Evolutionary conservation across 768 basidiomycete genomes (phyloP).

Genomic region (Calocybe cyanea): DNA sequence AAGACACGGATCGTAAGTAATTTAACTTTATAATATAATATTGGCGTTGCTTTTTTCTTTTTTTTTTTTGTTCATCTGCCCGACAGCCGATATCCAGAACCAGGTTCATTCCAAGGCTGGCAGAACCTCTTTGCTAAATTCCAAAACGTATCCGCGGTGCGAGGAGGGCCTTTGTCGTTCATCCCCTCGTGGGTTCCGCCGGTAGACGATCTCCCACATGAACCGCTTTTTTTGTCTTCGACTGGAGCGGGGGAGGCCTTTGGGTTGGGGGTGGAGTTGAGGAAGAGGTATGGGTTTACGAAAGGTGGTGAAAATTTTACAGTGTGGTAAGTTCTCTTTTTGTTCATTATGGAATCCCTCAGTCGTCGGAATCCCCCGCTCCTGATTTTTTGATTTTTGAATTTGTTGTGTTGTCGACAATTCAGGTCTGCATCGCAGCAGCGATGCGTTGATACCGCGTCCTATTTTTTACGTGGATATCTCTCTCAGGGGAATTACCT

Average conservation of each 20-base stretch:
- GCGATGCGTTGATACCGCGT: conserved; percentile 37
- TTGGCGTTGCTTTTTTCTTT: neutral
- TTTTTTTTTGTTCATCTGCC: neutral
- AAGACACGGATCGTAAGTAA: conserved; percentile 38
- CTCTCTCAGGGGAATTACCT: conserved; percentile 39
- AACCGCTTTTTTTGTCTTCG: conserved; percentile 35
- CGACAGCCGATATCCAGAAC: conserved; percentile 36
- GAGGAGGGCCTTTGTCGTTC: conserved; percentile 35
- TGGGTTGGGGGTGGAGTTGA: conserved; percentile 32
- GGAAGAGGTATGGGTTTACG: conserved; percentile 37
- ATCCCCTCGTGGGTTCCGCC: conserved; percentile 38
- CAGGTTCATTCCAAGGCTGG: conserved; percentile 38
- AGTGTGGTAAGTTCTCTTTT: conserved; percentile 28
- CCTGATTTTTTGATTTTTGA: no score
- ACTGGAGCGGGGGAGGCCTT: conserved; percentile 39
- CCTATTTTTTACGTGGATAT: conserved; percentile 36
- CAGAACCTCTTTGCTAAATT: conserved; percentile 32
- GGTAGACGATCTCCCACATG: conserved; percentile 33
- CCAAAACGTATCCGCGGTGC: conserved; percentile 36
- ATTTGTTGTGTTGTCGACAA: no score
- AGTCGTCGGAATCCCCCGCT: neutral
- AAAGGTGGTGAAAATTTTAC: conserved; percentile 37
- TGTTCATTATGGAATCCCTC: neutral
- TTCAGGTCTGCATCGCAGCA: conserved; percentile 42
- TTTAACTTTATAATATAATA: no score